Conservation (phyloP, 2,329 filamentous ascomycete genomes). For the Thermothelomyces thermophilus region DNA sequence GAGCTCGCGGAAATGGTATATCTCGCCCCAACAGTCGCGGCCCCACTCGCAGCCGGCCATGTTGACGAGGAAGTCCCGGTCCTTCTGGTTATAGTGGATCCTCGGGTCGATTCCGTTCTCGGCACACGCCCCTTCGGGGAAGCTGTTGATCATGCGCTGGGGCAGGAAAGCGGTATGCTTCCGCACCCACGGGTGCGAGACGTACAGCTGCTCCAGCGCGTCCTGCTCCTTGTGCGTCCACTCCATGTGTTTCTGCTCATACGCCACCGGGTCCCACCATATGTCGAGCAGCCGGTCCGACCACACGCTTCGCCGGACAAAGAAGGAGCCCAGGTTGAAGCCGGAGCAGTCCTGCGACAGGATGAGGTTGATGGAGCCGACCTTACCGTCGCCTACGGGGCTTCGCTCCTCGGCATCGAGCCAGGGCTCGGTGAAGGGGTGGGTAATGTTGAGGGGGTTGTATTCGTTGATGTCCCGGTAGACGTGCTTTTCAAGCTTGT, state of each 20-base stretch:
- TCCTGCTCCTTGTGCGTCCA: slow-evolving; percentile 99
- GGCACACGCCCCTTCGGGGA: slow-evolving; percentile 82
- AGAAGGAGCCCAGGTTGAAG: slow-evolving; percentile 96
- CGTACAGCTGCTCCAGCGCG: slow-evolving; percentile 86
- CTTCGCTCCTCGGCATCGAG: slow-evolving; percentile 71
- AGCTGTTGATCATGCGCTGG: slow-evolving; percentile 90
- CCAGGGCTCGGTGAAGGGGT: slow-evolving; percentile 67
- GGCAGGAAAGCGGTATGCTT: slow-evolving; percentile 82
- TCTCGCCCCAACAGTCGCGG: slow-evolving; percentile 94
- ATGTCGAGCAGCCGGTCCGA: slow-evolving; percentile 86
- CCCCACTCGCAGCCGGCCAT: slow-evolving; percentile 99
- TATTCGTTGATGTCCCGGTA: slow-evolving; percentile 96
- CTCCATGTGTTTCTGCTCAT: slow-evolving; percentile 97
- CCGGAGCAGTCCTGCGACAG: slow-evolving; percentile 90
- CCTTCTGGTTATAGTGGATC: slow-evolving; percentile 79
- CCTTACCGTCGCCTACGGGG: slow-evolving; percentile 66
- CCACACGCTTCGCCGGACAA: slow-evolving; percentile 78
- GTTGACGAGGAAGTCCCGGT: slow-evolving; percentile 91
- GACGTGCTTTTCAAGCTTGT: slow-evolving; percentile 62
- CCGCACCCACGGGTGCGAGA: slow-evolving; percentile 85
- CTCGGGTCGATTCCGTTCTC: slow-evolving; percentile 66
- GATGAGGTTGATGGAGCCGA: slow-evolving; percentile 77
- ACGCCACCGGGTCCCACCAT: slow-evolving; percentile 97
- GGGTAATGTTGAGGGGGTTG: slow-evolving; percentile 89
- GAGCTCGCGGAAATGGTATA: slow-evolving; percentile 89